Percentiles rank a stretch among this genome's conserved stretches.
These are phyloP conservation scores for Parietichytrium sp. DNA, from an alignment of 108 stramenopile genomes.

Conservation along the genomic window DNA sequence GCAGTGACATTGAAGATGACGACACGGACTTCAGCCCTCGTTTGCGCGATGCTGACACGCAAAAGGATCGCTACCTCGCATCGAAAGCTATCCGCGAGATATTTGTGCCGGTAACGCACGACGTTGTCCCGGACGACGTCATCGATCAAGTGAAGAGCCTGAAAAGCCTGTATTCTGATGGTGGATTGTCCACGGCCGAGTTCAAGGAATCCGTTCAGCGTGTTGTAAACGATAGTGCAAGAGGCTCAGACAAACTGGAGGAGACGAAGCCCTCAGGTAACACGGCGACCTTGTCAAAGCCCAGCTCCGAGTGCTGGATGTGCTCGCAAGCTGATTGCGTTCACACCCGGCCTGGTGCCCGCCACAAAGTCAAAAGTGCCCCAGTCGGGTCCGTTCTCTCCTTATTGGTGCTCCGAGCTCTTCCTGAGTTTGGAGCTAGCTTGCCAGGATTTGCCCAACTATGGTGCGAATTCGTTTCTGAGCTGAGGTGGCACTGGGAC, in stretches of 20 bases:
- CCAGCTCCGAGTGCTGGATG: slow-evolving; percentile 10
- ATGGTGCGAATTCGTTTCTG: slow-evolving; percentile 1
- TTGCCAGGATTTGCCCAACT: not conserved
- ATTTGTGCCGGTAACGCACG: too few relatives aligned
- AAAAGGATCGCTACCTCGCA: too few relatives aligned
- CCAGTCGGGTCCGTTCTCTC: slow-evolving; percentile 13
- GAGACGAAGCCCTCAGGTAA: too few relatives aligned
- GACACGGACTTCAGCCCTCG: too few relatives aligned
- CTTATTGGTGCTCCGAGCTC: not conserved
- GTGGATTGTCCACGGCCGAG: not conserved
- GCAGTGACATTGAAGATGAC: too few relatives aligned
- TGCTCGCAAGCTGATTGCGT: not conserved
- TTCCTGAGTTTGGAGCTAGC: slow-evolving; percentile 33
- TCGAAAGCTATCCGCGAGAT: too few relatives aligned
- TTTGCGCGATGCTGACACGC: too few relatives aligned
- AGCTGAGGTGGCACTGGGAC: slow-evolving; percentile 27
- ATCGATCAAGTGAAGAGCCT: not conserved
- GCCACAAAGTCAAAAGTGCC: not conserved
- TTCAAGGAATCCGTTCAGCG: not conserved
- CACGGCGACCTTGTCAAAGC: too few relatives aligned
- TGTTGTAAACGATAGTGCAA: not conserved
- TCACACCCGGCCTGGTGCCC: not conserved
- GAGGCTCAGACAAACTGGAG: too few relatives aligned
- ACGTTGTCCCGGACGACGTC: not conserved
- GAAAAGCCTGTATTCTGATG: not conserved